Evolutionary conservation across 345 rosid species (phyloP).

Genomic region (Populus simonii): DNA sequence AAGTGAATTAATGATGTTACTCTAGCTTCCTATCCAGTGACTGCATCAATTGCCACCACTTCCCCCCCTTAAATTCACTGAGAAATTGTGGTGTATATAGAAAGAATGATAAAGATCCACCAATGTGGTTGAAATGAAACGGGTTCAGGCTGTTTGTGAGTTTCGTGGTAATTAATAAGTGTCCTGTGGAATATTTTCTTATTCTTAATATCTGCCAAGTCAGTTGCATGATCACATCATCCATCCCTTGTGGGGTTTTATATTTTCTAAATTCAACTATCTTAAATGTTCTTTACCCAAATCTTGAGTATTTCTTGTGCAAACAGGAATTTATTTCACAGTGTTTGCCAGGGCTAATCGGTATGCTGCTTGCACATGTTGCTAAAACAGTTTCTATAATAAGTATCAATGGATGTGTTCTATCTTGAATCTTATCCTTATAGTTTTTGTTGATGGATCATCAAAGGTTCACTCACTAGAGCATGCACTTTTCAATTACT

Average conservation of each 20-base stretch:
- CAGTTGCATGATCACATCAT: background rate
- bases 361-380: constrained; percentile 64
- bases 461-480: too few species aligned
- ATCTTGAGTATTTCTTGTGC: constrained; percentile 12
- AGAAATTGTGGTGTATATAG: background rate
- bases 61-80: background rate
- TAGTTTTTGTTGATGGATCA: too few species aligned
- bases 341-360: constrained; percentile 58
- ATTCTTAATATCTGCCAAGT: background rate
- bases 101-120: background rate
- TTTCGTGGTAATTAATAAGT: background rate
- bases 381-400: constrained; percentile 74
- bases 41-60: background rate
- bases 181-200: background rate
- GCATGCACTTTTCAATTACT: too few species aligned
- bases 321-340: constrained; percentile 18
- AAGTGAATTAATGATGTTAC: background rate
- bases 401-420: constrained; percentile 34
- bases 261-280: background rate
- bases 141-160: background rate
- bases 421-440: background rate
- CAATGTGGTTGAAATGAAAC: background rate
- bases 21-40: background rate
- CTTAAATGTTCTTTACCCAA: background rate
- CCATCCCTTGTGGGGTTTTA: background rate